A percentile compares a stretch with the other conserved stretches of the same genome.
phyloP scores from a whole-genome alignment of 768 basidiomycete species.

The Lentinula lateritia region DNA sequence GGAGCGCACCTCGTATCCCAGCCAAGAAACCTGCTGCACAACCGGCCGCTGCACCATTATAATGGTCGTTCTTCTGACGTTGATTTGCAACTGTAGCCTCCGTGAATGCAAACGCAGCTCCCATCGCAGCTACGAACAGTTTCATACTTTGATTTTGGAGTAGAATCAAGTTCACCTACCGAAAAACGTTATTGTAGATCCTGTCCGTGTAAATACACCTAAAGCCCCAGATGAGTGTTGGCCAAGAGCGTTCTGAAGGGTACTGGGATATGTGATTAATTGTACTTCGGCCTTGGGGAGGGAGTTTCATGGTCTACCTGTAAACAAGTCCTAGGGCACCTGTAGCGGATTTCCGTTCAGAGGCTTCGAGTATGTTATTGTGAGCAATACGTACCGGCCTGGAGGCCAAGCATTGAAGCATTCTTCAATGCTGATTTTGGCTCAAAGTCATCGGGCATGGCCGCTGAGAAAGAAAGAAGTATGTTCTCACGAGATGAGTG shows the following conservation, averaged over 20 bases:
- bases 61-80: conserved; percentile 69
- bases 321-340: conserved; percentile 63
- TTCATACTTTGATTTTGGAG: not conserved
- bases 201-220: conserved; percentile 83
- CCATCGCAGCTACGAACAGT: conserved; percentile 57
- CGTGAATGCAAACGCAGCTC: conserved; percentile 77
- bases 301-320: conserved; percentile 4
- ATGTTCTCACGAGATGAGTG: not conserved
- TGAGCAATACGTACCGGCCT: conserved; percentile 27
- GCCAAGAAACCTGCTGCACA: conserved; percentile 93
- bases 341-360: not conserved
- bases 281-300: not conserved
- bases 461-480: not conserved
- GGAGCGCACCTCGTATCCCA: conserved; percentile 67
- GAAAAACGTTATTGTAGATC: conserved; percentile 88
- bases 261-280: conserved; percentile 24
- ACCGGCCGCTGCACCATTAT: conserved; percentile 82
- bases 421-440: conserved; percentile 52
- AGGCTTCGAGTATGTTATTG: not conserved
- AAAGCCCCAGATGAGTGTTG: conserved; percentile 74
- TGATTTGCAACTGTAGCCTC: conserved; percentile 79
- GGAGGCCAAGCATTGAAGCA: conserved; percentile 54
- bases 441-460: conserved; percentile 26
- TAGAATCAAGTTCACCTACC: conserved; percentile 42
- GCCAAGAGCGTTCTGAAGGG: conserved; percentile 73